A percentile compares a stretch with the other conserved stretches of the same genome.
These are phyloP conservation scores for Oryza australiensis DNA, from an alignment of 176 grass and related monocot species.

Conservation along the genomic window DNA sequence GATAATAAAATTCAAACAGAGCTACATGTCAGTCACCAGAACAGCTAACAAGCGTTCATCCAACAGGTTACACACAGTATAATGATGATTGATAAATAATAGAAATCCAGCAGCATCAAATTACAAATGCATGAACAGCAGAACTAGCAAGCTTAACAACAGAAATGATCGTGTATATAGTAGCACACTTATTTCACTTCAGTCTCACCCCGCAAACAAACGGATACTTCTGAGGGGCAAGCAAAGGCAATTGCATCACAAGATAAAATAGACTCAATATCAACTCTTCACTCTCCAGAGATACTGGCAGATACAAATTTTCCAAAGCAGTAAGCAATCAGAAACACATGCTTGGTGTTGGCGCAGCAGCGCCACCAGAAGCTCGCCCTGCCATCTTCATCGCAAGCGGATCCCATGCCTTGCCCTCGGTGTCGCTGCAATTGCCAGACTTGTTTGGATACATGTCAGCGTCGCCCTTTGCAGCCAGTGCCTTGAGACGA, in stretches of 20 bases:
- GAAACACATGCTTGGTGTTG: slow-evolving; percentile 60
- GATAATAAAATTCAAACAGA: too few relatives aligned
- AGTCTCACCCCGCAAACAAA: not conserved
- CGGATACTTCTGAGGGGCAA: not conserved
- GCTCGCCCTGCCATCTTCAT: slow-evolving; percentile 32
- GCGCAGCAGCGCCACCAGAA: slow-evolving; percentile 8
- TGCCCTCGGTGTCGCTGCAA: slow-evolving; percentile 44
- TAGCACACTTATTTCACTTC: slow-evolving; percentile 49
- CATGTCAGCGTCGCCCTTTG: slow-evolving; percentile 1
- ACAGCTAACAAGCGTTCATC: not conserved
- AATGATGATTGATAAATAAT: slow-evolving; percentile 1
- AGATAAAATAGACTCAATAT: not conserved
- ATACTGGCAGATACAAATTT: not conserved
- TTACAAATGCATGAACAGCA: slow-evolving; percentile 8
- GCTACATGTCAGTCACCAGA: not conserved
- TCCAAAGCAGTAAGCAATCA: slow-evolving; percentile 13
- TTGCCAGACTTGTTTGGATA: slow-evolving; percentile 43
- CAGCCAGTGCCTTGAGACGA: slow-evolving; percentile 53
- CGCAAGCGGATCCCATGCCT: slow-evolving; percentile 60
- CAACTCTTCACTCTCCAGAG: slow-evolving; percentile 12
- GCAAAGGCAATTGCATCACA: slow-evolving; percentile 40
- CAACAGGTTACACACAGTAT: not conserved
- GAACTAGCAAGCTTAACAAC: not conserved
- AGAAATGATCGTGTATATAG: not conserved
- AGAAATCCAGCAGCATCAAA: slow-evolving; percentile 27